Evolutionary conservation across 768 basidiomycete genomes (phyloP).

Genomic region (Auriculariales sp.): DNA sequence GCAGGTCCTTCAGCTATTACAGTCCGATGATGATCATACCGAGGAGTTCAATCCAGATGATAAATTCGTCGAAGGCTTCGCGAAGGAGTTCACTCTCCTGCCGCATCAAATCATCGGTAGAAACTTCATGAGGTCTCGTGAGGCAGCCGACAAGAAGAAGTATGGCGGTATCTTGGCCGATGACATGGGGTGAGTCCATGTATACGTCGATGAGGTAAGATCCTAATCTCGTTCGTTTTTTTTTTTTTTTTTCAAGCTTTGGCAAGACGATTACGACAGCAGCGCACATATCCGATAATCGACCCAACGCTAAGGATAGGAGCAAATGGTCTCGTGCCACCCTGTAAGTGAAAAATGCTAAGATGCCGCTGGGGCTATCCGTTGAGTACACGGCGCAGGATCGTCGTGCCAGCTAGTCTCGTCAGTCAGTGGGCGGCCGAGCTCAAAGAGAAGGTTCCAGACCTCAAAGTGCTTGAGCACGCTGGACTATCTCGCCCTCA

Average conservation of each 20-base stretch:
- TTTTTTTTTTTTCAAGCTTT: constrained; percentile 26
- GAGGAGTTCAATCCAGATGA: constrained; percentile 49
- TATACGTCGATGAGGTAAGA: no score
- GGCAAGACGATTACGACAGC: constrained; percentile 90
- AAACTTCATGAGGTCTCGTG: constrained; percentile 73
- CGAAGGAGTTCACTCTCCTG: constrained; percentile 49
- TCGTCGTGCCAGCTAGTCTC: constrained; percentile 77
- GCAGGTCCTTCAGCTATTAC: constrained; percentile 62
- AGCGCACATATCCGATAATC: constrained; percentile 72
- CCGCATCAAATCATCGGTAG: constrained; percentile 83
- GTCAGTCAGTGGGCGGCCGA: constrained; percentile 88
- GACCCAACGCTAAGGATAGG: constrained; percentile 52
- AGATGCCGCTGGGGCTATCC: neutral
- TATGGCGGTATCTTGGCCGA: constrained; percentile 84
- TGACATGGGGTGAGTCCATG: constrained; percentile 56
- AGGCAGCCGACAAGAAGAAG: constrained; percentile 63
- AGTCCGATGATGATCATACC: constrained; percentile 42
- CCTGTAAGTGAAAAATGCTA: constrained; percentile 31
- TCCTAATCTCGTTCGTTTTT: neutral
- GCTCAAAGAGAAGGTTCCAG: constrained; percentile 52
- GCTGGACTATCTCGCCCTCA: constrained; percentile 66
- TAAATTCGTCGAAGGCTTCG: constrained; percentile 64
- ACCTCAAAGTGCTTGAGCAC: constrained; percentile 62
- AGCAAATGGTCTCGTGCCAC: constrained; percentile 55
- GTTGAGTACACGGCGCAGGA: constrained; percentile 31